Base-by-base conservation (phyloP, 2,329 filamentous ascomycete genomes). In the Bimuria novae-zelandiae region DNA sequence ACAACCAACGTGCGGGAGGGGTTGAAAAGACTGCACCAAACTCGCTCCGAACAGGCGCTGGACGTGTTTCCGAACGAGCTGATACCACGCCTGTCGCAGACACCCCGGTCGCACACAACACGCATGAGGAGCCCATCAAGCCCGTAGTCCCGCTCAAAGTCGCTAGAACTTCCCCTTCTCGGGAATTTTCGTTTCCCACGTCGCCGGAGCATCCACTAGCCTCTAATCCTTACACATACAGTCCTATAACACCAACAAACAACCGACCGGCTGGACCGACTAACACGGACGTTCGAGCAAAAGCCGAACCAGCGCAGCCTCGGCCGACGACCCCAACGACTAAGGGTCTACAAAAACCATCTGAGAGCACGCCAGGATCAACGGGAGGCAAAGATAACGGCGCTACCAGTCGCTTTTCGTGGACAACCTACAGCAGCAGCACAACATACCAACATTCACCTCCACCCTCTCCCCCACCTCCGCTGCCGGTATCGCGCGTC, bases 121-220 rank as follows among this genome's bases (percentile, higher is more conserved):
- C 56, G 59, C 68, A 67, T 60, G 64, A 76, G 41, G 70, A 75
- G 42, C 64, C 62, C 40, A 75, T 78, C 53, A 79, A 76, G 61
- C 76, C 76, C 17, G 64, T 71, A 21, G 72, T 72, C 11, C 76
- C 77, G 16, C 69, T 78, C 52, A 77, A 78, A 63, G 70, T 71
- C 51, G 70, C 69, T 32, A 70, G 67, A 52, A 72, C 70, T 29
- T 70, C 69, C 46, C 72, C 72, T 45, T 65, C 68, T 39, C 60
- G 63, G 49, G 70, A 50, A 54, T 69, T 61, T 59, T 73, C 62
- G 51, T 75, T 64, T 50, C 72, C 63, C 21, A 65, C 56, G 11
- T 64, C 62, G n/a, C 69, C 67, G 17, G 49, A 59, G 56, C 37
- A 55, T 44, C 41, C 56, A 55, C 51, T 49, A 29, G 70, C 61